A percentile compares a stretch with the other conserved stretches of the same genome.
Evolutionary conservation across 1,284 basidiomycete species (phyloP).

Genomic region (Apiotrichum gamsii): DNA sequence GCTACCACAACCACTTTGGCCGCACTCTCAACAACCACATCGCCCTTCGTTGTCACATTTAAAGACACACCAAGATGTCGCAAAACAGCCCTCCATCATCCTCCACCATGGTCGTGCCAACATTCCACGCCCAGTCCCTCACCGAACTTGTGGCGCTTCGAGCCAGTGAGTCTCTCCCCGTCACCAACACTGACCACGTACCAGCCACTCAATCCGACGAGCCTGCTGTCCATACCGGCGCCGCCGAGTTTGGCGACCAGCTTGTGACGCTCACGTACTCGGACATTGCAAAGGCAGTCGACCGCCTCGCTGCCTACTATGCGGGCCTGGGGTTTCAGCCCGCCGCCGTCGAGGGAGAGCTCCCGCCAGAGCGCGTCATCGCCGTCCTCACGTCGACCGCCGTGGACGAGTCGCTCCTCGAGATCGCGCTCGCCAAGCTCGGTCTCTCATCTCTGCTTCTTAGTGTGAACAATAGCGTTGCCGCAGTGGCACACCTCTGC

Average conservation of each 20-base stretch:
- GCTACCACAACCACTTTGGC: no score
- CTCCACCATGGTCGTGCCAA: slow-evolving; percentile 31
- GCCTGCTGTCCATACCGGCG: slow-evolving; percentile 41
- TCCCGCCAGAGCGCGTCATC: slow-evolving; percentile 44
- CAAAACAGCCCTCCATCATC: no score
- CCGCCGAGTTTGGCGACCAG: slow-evolving; percentile 41
- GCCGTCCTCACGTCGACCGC: slow-evolving; percentile 49
- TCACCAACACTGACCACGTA: neutral
- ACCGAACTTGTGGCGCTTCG: slow-evolving; percentile 40
- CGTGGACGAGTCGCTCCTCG: slow-evolving; percentile 50
- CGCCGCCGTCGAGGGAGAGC: slow-evolving; percentile 2
- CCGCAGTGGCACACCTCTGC: slow-evolving; percentile 56
- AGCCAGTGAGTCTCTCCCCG: slow-evolving; percentile 25
- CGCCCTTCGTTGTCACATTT: no score
- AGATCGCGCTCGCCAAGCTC: slow-evolving; percentile 51
- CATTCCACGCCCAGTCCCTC: slow-evolving; percentile 35
- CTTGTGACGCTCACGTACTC: slow-evolving; percentile 43
- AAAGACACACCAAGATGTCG: no score
- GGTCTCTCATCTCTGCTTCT: slow-evolving; percentile 51
- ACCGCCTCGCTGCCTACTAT: slow-evolving; percentile 50
- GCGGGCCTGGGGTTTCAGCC: slow-evolving; percentile 24
- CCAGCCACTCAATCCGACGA: slow-evolving; percentile 34
- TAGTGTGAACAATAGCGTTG: slow-evolving; percentile 56
- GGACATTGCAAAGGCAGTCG: slow-evolving; percentile 46
- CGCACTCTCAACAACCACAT: no score